Evolutionary conservation across 2,329 filamentous ascomycete genomes (phyloP).

Genomic region (Pyrenophora teres): DNA sequence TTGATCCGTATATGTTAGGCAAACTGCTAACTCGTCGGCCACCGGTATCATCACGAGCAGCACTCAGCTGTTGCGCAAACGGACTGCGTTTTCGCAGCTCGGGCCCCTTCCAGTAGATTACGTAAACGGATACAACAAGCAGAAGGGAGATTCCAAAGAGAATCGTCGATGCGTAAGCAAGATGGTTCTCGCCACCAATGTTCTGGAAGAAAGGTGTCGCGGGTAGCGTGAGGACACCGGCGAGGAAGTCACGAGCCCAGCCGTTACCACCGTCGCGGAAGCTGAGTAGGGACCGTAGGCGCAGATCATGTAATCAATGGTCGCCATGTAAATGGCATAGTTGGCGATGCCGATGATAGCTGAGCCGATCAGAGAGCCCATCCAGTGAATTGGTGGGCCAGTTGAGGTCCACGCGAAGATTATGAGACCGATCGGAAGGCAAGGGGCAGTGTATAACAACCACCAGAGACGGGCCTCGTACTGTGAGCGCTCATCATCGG

Average conservation of each 20-base stretch:
- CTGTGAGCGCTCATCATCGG: constrained; percentile 38
- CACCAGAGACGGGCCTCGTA: constrained; percentile 65
- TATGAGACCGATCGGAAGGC: constrained; percentile 70
- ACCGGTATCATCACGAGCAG: constrained; percentile 39
- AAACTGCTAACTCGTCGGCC: constrained; percentile 40
- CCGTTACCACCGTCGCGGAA: constrained; percentile 77
- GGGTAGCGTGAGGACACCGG: constrained; percentile 72
- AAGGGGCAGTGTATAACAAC: constrained; percentile 65
- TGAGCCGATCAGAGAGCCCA: constrained; percentile 68
- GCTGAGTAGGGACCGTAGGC: constrained; percentile 76
- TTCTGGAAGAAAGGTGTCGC: constrained; percentile 64
- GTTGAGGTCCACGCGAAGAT: constrained; percentile 73
- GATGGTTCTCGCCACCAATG: constrained; percentile 48
- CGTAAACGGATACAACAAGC: constrained; percentile 48
- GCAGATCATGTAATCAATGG: constrained; percentile 79
- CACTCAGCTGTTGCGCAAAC: constrained; percentile 57
- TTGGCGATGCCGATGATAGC: constrained; percentile 73
- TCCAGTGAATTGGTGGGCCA: constrained; percentile 70
- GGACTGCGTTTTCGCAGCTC: constrained; percentile 57
- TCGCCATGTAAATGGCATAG: constrained; percentile 76
- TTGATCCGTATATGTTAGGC: constrained; percentile 38
- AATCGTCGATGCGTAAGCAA: constrained; percentile 61
- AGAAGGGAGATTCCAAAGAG: constrained; percentile 58
- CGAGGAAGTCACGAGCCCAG: constrained; percentile 75
- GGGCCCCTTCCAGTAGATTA: constrained; percentile 61